Percentiles rank a stretch among this genome's conserved stretches.
These are phyloP conservation scores for Dinochytrium kinnereticum DNA, from an alignment of 371 early-diverging fungal genomes.

Conservation along the genomic window DNA sequence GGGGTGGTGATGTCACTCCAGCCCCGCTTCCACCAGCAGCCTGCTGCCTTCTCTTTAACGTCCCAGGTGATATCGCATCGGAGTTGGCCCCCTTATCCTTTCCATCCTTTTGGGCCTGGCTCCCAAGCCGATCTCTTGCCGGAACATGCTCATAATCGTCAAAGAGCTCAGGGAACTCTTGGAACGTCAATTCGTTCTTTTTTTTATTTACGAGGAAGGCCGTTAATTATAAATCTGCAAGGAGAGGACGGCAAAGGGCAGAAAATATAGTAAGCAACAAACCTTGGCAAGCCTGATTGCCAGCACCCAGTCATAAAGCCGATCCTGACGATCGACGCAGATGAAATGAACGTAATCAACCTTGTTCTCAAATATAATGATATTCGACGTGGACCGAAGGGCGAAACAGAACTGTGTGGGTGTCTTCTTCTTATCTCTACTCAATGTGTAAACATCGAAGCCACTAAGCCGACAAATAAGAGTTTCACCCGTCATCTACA, in stretches of 20 bases:
- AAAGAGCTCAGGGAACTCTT: conserved; percentile 48
- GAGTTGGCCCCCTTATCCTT: not conserved
- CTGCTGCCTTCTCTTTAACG: not conserved
- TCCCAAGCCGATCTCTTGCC: conserved; percentile 20
- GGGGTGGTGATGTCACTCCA: not conserved
- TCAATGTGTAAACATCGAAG: conserved; percentile 78
- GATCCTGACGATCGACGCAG: conserved; percentile 74
- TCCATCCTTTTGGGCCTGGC: not conserved
- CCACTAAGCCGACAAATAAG: conserved; percentile 71
- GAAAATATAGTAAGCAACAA: conserved; percentile 18
- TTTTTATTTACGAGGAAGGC: not conserved
- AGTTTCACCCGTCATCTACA: conserved; percentile 45
- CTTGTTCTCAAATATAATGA: conserved; percentile 79
- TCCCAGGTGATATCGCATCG: not conserved
- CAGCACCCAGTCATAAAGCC: conserved; percentile 82
- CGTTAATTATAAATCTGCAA: no score
- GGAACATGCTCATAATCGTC: conserved; percentile 43
- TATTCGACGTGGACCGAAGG: conserved; percentile 77
- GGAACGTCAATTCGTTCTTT: conserved; percentile 44
- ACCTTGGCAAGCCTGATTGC: conserved; percentile 80
- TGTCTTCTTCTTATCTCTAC: conserved; percentile 59
- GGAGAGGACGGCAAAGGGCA: no score
- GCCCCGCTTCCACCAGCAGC: not conserved
- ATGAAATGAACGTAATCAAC: conserved; percentile 83
- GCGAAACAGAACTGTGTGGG: conserved; percentile 86